Conservation (phyloP, 2,329 filamentous ascomycete genomes). For the Coniochaeta sp. region DNA sequence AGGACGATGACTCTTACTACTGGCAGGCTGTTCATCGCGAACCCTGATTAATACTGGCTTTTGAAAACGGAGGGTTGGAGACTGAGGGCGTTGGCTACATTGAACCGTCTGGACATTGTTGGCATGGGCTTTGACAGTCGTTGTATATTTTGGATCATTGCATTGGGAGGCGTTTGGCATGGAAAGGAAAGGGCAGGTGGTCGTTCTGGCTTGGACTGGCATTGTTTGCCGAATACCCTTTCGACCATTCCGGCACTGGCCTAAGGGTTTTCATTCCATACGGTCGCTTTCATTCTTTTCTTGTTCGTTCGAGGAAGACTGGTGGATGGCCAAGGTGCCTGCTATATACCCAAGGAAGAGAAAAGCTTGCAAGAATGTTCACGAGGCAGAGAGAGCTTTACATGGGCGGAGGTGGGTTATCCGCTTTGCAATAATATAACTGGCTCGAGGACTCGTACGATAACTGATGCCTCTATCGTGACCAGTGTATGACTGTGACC, state of each 20-base stretch:
- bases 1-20: conserved; percentile 68
- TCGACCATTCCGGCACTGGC: background rate
- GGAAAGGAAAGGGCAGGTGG: background rate
- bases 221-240: background rate
- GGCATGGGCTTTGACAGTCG: background rate
- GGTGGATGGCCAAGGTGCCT: background rate
- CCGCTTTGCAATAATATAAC: background rate
- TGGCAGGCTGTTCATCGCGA: conserved; percentile 75
- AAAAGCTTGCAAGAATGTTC: background rate
- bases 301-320: background rate
- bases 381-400: no score
- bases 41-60: conserved; percentile 56
- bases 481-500: no score
- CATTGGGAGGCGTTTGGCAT: background rate
- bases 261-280: background rate
- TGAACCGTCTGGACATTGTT: background rate
- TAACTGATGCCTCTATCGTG: background rate
- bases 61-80: background rate
- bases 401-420: background rate
- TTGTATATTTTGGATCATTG: background rate
- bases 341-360: background rate
- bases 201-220: background rate
- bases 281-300: background rate
- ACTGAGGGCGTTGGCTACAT: no score
- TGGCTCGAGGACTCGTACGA: background rate